Evolutionary conservation across 257 asterid genomes (phyloP).

Genomic region (Rubia yunnanensis): DNA sequence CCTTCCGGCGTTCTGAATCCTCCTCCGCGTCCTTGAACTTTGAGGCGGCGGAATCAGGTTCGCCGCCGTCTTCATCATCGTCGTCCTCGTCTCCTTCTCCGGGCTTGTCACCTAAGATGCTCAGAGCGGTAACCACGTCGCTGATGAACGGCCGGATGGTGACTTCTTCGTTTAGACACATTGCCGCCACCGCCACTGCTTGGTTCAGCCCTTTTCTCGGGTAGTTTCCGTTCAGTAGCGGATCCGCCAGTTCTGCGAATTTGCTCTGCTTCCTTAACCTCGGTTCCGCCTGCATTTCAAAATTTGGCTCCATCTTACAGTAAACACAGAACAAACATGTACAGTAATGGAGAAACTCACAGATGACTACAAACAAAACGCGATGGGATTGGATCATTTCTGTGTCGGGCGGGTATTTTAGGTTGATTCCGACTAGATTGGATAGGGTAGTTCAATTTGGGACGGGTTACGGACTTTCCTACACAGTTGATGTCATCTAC

Average conservation of each 20-base stretch:
- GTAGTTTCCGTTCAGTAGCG: slow-evolving; percentile 41
- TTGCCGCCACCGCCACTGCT: slow-evolving; percentile 70
- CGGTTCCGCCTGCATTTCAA: slow-evolving; percentile 47
- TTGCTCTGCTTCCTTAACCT: slow-evolving; percentile 52
- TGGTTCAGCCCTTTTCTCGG: slow-evolving; percentile 64
- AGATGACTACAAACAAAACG: no score
- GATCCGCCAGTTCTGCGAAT: slow-evolving; percentile 57
- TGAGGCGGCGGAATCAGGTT: not conserved
- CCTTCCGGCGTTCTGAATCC: slow-evolving; percentile 41
- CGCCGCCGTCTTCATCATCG: slow-evolving; percentile 6
- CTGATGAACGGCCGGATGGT: slow-evolving; percentile 57
- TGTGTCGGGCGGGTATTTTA: no score
- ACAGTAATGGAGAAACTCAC: no score
- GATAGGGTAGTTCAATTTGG: no score
- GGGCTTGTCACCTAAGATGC: slow-evolving; percentile 41
- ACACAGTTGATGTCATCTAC: no score
- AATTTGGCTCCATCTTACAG: not conserved
- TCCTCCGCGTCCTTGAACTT: slow-evolving; percentile 5
- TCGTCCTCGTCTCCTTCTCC: not conserved
- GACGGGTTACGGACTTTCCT: no score
- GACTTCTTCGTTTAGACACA: slow-evolving; percentile 76
- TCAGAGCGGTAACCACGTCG: slow-evolving; percentile 88
- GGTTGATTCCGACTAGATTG: no score
- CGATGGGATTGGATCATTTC: no score
- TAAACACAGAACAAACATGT: not conserved